A percentile compares a stretch with the other conserved stretches of the same genome.
These are phyloP conservation scores for Lactuca saligna DNA, from an alignment of 129 eudicot species.

Conservation along the genomic window DNA sequence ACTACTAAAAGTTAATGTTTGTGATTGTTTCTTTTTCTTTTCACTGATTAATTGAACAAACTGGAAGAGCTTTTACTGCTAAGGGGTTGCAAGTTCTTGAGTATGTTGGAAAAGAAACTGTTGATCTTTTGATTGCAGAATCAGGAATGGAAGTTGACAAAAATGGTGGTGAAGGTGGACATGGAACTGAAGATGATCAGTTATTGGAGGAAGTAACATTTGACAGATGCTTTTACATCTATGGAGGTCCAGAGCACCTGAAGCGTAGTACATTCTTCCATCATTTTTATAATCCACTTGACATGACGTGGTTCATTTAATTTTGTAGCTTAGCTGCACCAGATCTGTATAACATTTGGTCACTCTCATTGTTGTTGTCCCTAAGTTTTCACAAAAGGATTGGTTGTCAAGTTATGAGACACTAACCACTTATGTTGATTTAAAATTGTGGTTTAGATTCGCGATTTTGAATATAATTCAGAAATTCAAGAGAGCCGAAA, in stretches of 20 bases:
- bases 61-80: slow-evolving; percentile 89
- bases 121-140: slow-evolving; percentile 90
- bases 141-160: slow-evolving; percentile 80
- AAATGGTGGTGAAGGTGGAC: slow-evolving; percentile 44
- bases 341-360: slow-evolving; percentile 62
- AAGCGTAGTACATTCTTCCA: slow-evolving; percentile 54
- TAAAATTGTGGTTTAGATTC: slow-evolving; percentile 48
- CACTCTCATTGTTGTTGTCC: slow-evolving; percentile 76
- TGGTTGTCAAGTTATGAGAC: too few relatives aligned
- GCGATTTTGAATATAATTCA: slow-evolving; percentile 83
- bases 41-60: slow-evolving; percentile 37
- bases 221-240: slow-evolving; percentile 91
- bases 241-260: slow-evolving; percentile 99
- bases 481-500: slow-evolving; percentile 80
- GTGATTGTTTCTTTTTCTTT: background rate
- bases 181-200: slow-evolving; percentile 62
- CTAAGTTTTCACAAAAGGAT: slow-evolving; percentile 87
- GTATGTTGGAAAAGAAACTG: slow-evolving; percentile 92
- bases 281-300: slow-evolving; percentile 4
- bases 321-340: slow-evolving; percentile 78
- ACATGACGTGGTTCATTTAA: background rate
- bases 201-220: slow-evolving; percentile 78
- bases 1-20: background rate
- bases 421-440: slow-evolving; percentile 70
- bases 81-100: slow-evolving; percentile 94